These are phyloP conservation scores for Vitis hybrid DNA, from an alignment of 177 flowering plant species.

Conservation along the genomic window DNA sequence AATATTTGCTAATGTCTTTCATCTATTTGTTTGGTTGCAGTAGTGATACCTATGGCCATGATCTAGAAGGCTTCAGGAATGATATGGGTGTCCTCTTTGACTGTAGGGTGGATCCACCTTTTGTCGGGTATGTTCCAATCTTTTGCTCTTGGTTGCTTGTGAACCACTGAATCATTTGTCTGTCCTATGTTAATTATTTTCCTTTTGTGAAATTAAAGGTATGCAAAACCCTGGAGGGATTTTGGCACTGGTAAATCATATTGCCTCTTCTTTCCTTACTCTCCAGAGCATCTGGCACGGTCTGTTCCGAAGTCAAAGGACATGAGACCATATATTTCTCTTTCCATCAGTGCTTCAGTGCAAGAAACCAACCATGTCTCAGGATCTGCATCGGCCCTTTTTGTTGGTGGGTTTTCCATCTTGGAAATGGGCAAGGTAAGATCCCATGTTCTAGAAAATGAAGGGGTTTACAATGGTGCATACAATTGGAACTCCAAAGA, in stretches of 20 bases:
- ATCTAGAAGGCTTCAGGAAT: conserved; percentile 23
- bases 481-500: not conserved
- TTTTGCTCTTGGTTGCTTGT: conserved; percentile 8
- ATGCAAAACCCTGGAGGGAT: conserved; percentile 78
- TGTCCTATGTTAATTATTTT: conserved; percentile 7
- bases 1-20: not conserved
- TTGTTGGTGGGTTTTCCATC: conserved; percentile 80
- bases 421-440: conserved; percentile 57
- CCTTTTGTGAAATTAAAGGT: conserved; percentile 33
- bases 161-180: not conserved
- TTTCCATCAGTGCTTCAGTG: conserved; percentile 54
- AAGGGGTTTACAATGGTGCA: not conserved
- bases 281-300: conserved; percentile 70
- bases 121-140: conserved; percentile 56
- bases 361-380: conserved; percentile 40
- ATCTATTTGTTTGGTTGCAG: conserved; percentile 3
- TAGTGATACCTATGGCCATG: conserved; percentile 29
- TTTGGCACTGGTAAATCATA: conserved; percentile 46
- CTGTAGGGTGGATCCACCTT: conserved; percentile 76
- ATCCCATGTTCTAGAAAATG: not conserved
- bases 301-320: conserved; percentile 39
- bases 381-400: conserved; percentile 69
- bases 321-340: conserved; percentile 41
- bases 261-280: conserved; percentile 83
- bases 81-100: conserved; percentile 37